Percentiles rank a stretch among this genome's conserved stretches.
Evolutionary conservation across 306 rosid species (phyloP).

Genomic region (Trichosanthes truncata): DNA sequence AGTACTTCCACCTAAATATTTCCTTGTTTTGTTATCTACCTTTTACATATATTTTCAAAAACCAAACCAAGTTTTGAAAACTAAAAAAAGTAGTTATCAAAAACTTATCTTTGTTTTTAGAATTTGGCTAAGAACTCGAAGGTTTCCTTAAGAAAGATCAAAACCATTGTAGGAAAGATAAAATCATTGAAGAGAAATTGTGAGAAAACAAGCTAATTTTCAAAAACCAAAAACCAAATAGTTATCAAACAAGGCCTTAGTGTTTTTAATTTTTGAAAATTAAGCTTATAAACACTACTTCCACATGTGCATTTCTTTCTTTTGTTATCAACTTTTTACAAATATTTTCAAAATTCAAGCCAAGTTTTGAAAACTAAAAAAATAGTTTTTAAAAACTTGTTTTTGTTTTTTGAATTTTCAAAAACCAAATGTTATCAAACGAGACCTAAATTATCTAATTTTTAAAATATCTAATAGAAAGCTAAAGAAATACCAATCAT

Average conservation of each 20-base stretch:
- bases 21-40: not conserved
- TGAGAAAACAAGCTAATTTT: not conserved
- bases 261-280: too few species aligned
- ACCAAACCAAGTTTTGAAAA: not conserved
- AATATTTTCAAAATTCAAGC: too few species aligned
- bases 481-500: slow-evolving; percentile 66
- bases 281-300: too few species aligned
- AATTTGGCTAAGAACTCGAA: not conserved
- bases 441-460: not conserved
- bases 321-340: too few species aligned
- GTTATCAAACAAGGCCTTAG: not conserved
- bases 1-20: not conserved
- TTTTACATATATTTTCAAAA: not conserved
- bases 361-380: too few species aligned
- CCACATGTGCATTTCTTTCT: too few species aligned
- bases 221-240: not conserved
- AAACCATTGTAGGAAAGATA: too few species aligned
- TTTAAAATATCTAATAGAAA: not conserved
- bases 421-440: not conserved
- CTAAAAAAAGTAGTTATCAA: not conserved
- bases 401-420: too few species aligned
- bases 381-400: too few species aligned
- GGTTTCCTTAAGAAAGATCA: too few species aligned
- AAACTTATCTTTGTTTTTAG: not conserved
- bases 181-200: not conserved